Percentiles rank a stretch among this genome's conserved stretches.
These are phyloP conservation scores for Triticum urartu DNA, from an alignment of 176 grass and related monocot species.

Conservation along the genomic window DNA sequence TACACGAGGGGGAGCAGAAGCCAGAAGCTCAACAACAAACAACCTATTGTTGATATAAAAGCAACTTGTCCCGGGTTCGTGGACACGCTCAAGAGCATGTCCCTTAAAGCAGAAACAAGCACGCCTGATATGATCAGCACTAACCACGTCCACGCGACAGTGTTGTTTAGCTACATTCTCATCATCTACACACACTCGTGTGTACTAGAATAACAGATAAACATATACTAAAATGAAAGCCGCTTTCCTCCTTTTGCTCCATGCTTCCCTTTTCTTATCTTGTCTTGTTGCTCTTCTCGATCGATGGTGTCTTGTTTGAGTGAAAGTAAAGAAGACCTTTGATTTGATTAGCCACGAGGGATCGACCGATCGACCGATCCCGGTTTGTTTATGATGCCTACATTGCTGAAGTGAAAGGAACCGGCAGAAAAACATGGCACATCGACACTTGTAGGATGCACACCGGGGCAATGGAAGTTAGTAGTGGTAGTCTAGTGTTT, in stretches of 20 bases:
- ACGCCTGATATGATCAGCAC: slow-evolving; percentile 19
- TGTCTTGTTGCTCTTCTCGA: background rate
- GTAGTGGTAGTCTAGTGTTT: background rate
- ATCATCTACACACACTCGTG: background rate
- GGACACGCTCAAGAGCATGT: slow-evolving; percentile 48
- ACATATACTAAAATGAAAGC: background rate
- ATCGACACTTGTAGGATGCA: background rate
- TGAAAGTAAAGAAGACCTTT: slow-evolving; percentile 37
- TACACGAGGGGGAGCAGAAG: slow-evolving; percentile 21
- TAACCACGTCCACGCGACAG: background rate
- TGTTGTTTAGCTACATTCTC: slow-evolving; percentile 31
- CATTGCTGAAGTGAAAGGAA: slow-evolving; percentile 8
- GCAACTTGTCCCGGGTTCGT: slow-evolving; percentile 11
- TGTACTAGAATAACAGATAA: slow-evolving; percentile 17
- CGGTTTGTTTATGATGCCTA: background rate
- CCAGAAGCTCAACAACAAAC: background rate
- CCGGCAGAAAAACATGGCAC: background rate
- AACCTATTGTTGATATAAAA: background rate
- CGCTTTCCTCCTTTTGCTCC: slow-evolving; percentile 22
- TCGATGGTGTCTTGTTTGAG: slow-evolving; percentile 33
- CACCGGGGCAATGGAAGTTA: background rate
- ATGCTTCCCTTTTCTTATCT: slow-evolving; percentile 26
- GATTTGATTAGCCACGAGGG: background rate
- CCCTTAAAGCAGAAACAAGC: slow-evolving; percentile 57
- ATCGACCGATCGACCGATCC: background rate